Percentiles rank a stretch among this genome's conserved stretches.
These are phyloP conservation scores for Phycomyces blakesleeanus DNA, from an alignment of 192 early-diverging fungal genomes.

Conservation along the genomic window DNA sequence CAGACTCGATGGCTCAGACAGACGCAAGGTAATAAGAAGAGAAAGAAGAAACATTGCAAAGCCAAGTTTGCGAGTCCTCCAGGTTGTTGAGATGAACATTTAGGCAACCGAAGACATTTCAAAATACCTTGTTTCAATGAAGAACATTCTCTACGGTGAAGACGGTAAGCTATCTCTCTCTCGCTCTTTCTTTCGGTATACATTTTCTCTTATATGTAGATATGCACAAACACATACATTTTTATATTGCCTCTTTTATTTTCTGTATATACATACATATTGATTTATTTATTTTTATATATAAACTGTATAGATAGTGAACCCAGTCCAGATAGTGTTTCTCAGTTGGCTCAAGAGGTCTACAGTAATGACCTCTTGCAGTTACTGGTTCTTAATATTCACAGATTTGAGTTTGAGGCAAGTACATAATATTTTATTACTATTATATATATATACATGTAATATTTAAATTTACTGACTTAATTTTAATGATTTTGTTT, in stretches of 20 bases:
- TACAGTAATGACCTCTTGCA: constrained; percentile 90
- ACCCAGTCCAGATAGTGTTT: constrained; percentile 85
- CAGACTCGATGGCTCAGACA: constrained; percentile 69
- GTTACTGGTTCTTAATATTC: constrained; percentile 84
- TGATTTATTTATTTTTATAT: not conserved
- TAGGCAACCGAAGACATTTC: constrained; percentile 98
- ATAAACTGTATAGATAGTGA: constrained; percentile 59
- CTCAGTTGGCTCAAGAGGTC: constrained; percentile 93
- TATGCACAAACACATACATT: too few species aligned
- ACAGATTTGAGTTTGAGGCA: constrained; percentile 89
- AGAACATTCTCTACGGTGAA: constrained; percentile 91
- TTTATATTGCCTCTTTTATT: too few species aligned
- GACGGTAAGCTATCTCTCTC: constrained; percentile 67
- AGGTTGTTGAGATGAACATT: not conserved
- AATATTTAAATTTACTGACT: not conserved
- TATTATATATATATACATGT: too few species aligned
- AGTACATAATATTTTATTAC: not conserved
- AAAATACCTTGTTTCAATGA: constrained; percentile 90
- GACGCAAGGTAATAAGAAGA: constrained; percentile 56
- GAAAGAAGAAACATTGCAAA: constrained; percentile 13
- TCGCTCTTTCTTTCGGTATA: too few species aligned
- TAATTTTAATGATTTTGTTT: not conserved
- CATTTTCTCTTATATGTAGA: too few species aligned
- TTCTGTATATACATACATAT: not conserved
- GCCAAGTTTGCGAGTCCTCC: not conserved